Conservation (phyloP, 2,329 filamentous ascomycete genomes). For the Phialocephala subalpina region DNA sequence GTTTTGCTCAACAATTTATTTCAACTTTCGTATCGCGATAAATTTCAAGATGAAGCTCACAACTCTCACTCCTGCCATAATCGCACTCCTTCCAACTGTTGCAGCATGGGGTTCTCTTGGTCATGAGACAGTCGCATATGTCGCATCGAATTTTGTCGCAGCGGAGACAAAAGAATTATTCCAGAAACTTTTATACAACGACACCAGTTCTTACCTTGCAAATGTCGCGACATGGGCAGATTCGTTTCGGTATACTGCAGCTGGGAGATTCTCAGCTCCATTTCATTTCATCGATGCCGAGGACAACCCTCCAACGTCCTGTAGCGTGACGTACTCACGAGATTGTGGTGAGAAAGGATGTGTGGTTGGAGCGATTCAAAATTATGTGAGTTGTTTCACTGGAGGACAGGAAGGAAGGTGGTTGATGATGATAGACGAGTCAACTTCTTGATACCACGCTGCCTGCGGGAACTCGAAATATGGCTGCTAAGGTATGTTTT, state of each 20-base stretch:
- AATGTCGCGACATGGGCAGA: conserved; percentile 73
- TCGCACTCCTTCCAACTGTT: conserved; percentile 21
- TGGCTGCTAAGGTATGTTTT: conserved; percentile 62
- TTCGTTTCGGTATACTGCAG: conserved; percentile 66
- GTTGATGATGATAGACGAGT: conserved; percentile 51
- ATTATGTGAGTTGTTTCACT: conserved; percentile 40
- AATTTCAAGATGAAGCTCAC: conserved; percentile 27
- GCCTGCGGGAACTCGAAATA: conserved; percentile 54
- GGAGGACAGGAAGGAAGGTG: conserved; percentile 46
- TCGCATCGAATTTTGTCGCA: conserved; percentile 67
- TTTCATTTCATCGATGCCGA: conserved; percentile 77
- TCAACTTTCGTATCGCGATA: not conserved
- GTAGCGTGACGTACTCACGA: conserved; percentile 64
- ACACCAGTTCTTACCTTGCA: conserved; percentile 65
- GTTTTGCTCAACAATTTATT: not conserved
- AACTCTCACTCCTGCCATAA: conserved; percentile 11
- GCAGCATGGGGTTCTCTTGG: conserved; percentile 56
- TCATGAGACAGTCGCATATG: conserved; percentile 70
- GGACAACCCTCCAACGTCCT: conserved; percentile 64
- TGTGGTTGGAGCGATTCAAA: conserved; percentile 56
- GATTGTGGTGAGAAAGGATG: conserved; percentile 71
- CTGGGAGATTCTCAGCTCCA: conserved; percentile 66
- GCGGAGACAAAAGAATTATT: conserved; percentile 63
- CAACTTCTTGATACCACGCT: conserved; percentile 45
- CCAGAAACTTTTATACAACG: conserved; percentile 62